Percentiles rank a stretch among this genome's conserved stretches.
Conservation (phyloP, 495 filamentous ascomycete genomes). For the Penicillium macrosclerotiorum region DNA sequence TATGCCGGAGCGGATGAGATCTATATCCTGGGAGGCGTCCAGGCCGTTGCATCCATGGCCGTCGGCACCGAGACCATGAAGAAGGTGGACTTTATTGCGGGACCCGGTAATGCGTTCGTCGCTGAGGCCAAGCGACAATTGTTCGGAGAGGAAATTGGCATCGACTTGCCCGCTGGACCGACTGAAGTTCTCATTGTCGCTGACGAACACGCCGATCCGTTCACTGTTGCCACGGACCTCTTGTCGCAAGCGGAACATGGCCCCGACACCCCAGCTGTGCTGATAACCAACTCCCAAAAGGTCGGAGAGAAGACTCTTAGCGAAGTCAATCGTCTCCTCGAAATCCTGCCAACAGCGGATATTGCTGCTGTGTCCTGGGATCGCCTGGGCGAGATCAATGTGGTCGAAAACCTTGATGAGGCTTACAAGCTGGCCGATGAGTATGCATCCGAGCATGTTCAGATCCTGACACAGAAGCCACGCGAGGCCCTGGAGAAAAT, state of each 20-base stretch:
- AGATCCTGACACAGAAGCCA: slow-evolving; percentile 49
- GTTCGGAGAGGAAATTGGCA: slow-evolving; percentile 51
- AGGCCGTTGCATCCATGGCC: slow-evolving; percentile 70
- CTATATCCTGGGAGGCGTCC: slow-evolving; percentile 52
- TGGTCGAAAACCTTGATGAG: slow-evolving; percentile 43
- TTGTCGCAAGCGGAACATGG: slow-evolving; percentile 54
- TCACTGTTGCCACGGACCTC: slow-evolving; percentile 49
- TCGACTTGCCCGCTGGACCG: slow-evolving; percentile 52
- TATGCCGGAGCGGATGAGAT: slow-evolving; percentile 55
- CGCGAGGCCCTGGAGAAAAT: slow-evolving; percentile 51
- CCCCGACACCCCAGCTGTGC: slow-evolving; percentile 47
- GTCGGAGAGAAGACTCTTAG: slow-evolving; percentile 40
- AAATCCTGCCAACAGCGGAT: slow-evolving; percentile 39
- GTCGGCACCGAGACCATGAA: slow-evolving; percentile 71
- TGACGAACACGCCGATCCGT: slow-evolving; percentile 51
- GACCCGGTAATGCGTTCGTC: slow-evolving; percentile 54
- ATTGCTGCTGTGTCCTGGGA: slow-evolving; percentile 46
- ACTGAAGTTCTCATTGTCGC: slow-evolving; percentile 54
- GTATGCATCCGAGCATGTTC: slow-evolving; percentile 54
- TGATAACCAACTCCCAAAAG: slow-evolving; percentile 46
- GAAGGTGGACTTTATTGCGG: slow-evolving; percentile 53
- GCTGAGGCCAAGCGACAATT: slow-evolving; percentile 55
- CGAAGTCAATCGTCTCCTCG: slow-evolving; percentile 38
- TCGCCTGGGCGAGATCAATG: slow-evolving; percentile 46
- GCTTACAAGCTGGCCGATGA: slow-evolving; percentile 50